Percentiles rank a stretch among this genome's conserved stretches.
phyloP scores from a whole-genome alignment of 2,329 filamentous ascomycete species.

The Zasmidium cellare region DNA sequence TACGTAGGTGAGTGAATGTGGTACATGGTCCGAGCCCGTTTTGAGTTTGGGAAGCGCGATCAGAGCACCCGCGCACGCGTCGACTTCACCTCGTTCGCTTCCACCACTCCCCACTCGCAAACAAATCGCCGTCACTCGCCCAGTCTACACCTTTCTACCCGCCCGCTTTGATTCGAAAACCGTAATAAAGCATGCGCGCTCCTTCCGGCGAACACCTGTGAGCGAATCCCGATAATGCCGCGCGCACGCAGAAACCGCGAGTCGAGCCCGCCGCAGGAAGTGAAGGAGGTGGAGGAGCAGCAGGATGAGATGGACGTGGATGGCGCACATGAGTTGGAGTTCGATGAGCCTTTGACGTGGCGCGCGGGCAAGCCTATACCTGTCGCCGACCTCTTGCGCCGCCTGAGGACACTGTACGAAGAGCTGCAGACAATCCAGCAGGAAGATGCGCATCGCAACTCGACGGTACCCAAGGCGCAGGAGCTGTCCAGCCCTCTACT shows the following conservation, averaged over 20 bases:
- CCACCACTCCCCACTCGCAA: background rate
- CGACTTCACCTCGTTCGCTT: background rate
- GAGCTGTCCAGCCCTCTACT: slow-evolving; percentile 81
- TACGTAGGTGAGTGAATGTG: background rate
- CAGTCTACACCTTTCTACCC: background rate
- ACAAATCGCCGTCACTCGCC: background rate
- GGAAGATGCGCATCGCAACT: slow-evolving; percentile 78
- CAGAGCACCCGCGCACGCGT: too few species aligned
- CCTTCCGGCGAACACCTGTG: background rate
- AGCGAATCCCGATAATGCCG: slow-evolving; percentile 10
- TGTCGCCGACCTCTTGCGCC: slow-evolving; percentile 75
- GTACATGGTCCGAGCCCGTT: too few species aligned
- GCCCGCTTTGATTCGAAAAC: background rate
- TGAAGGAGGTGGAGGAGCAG: slow-evolving; percentile 24
- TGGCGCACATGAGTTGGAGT: slow-evolving; percentile 57
- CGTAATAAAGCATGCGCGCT: background rate
- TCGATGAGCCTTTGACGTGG: slow-evolving; percentile 87
- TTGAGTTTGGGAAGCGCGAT: too few species aligned
- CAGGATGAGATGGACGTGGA: slow-evolving; percentile 19
- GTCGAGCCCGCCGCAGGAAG: slow-evolving; percentile 16
- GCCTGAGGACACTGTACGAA: slow-evolving; percentile 76
- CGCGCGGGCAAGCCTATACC: slow-evolving; percentile 86
- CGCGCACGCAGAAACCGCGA: slow-evolving; percentile 19
- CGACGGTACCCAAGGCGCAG: slow-evolving; percentile 79
- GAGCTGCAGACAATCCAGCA: slow-evolving; percentile 87